These are phyloP conservation scores for Viola pubescens DNA, from an alignment of 441 rosid genomes.

Conservation along the genomic window DNA sequence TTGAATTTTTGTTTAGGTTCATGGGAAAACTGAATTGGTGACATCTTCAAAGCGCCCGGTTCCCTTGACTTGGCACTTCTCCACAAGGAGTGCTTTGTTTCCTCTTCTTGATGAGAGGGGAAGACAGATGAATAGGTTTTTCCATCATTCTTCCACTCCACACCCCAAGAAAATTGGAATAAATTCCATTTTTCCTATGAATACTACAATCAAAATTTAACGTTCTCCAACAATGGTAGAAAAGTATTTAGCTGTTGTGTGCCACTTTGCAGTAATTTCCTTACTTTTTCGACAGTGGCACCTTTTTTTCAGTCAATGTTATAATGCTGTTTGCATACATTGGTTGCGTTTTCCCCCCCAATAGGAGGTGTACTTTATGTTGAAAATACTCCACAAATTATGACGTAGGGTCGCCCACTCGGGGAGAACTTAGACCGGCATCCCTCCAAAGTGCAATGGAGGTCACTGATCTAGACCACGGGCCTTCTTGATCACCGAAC, in stretches of 20 bases:
- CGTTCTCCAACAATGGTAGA: too few relatives aligned
- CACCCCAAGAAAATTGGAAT: neutral
- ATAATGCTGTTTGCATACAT: too few relatives aligned
- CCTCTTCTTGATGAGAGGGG: constrained; percentile 85
- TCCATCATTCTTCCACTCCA: constrained; percentile 3
- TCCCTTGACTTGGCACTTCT: constrained; percentile 93
- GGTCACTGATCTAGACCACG: constrained; percentile 12
- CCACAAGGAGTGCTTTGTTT: constrained; percentile 59
- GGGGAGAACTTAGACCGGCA: constrained; percentile 10
- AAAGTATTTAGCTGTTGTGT: too few relatives aligned
- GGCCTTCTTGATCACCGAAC: neutral
- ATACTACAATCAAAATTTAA: neutral
- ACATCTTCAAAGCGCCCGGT: constrained; percentile 87
- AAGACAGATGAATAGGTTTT: constrained; percentile 70
- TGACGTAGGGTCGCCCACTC: constrained; percentile 10
- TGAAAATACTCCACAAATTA: constrained; percentile 1
- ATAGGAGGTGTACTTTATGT: too few relatives aligned
- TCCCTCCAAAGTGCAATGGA: constrained; percentile 12
- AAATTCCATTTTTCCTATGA: neutral
- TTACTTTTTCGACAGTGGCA: too few relatives aligned
- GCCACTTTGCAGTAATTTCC: too few relatives aligned
- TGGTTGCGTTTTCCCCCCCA: too few relatives aligned
- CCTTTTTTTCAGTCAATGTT: too few relatives aligned
- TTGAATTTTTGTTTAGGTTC: constrained; percentile 50
- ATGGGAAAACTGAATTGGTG: constrained; percentile 81